Percentiles rank a stretch among this genome's conserved stretches.
These are phyloP conservation scores for Colletotrichum salicis DNA, from an alignment of 2,329 filamentous ascomycete species.

Conservation along the genomic window DNA sequence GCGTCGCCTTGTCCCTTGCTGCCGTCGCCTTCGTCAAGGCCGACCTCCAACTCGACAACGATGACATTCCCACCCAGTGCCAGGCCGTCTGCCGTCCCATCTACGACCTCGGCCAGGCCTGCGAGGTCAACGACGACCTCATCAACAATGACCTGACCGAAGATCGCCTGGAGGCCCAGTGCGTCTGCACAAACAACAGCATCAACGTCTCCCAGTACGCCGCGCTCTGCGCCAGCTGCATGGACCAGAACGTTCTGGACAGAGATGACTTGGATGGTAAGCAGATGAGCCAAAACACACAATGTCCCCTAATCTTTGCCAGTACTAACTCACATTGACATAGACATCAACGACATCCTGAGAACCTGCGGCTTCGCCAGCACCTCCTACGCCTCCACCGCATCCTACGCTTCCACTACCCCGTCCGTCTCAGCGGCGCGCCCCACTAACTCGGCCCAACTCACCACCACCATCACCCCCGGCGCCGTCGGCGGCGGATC, in stretches of 20 bases:
- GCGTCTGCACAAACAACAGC: conserved; percentile 53
- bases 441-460: conserved; percentile 32
- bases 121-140: conserved; percentile 37
- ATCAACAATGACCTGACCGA: conserved; percentile 46
- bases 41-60: conserved; percentile 35
- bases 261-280: conserved; percentile 37
- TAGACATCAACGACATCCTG: conserved; percentile 38
- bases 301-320: not conserved
- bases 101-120: conserved; percentile 31
- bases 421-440: conserved; percentile 31
- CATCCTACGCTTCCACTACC: conserved; percentile 30
- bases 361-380: conserved; percentile 37
- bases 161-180: conserved; percentile 50
- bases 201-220: conserved; percentile 51
- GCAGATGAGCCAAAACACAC: not conserved
- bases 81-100: conserved; percentile 36
- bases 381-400: conserved; percentile 32
- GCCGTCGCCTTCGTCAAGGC: conserved; percentile 32
- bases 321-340: not conserved
- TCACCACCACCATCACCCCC: conserved; percentile 36
- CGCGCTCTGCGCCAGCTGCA: conserved; percentile 41
- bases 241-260: conserved; percentile 35
- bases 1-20: conserved; percentile 30
- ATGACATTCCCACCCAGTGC: conserved; percentile 38
- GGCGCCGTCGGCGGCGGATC: conserved; percentile 27